phyloP scores from a whole-genome alignment of 371 early-diverging fungal species.

The Apophysomyces variabilis region DNA sequence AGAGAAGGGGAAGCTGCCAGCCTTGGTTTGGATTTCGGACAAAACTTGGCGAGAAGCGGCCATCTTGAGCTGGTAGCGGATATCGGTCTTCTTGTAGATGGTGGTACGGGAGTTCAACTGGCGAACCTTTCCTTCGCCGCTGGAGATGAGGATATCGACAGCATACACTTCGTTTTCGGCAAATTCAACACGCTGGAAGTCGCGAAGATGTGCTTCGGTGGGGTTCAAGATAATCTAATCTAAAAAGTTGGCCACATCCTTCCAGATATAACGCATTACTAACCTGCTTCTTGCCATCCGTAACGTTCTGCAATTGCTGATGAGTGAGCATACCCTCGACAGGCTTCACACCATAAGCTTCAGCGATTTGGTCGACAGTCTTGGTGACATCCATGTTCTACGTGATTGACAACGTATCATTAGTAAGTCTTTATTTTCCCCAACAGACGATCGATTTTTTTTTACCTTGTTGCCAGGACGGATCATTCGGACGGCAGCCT shows the following conservation, averaged over 20 bases:
- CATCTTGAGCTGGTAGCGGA: constrained; percentile 89
- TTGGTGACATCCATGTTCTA: constrained; percentile 82
- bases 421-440: not conserved
- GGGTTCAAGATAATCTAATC: constrained; percentile 88
- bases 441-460: not conserved
- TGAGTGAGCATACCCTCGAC: constrained; percentile 92
- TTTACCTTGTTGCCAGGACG: constrained; percentile 80
- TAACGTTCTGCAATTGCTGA: constrained; percentile 83
- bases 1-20: constrained; percentile 90
- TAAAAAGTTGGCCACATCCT: not conserved
- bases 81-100: constrained; percentile 89
- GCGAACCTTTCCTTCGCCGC: constrained; percentile 89
- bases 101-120: constrained; percentile 81
- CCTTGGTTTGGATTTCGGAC: constrained; percentile 77
- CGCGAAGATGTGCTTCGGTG: constrained; percentile 74
- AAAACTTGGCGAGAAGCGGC: constrained; percentile 80
- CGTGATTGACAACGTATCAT: not conserved
- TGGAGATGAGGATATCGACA: constrained; percentile 85
- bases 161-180: constrained; percentile 89
- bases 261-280: not conserved
- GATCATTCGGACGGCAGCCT: constrained; percentile 84
- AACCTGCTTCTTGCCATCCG: constrained; percentile 85
- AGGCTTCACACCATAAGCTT: constrained; percentile 84
- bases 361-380: constrained; percentile 77
- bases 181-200: constrained; percentile 74